Base-by-base conservation (phyloP, 352 stramenopile genomes). In the Phytophthora vignae region DNA sequence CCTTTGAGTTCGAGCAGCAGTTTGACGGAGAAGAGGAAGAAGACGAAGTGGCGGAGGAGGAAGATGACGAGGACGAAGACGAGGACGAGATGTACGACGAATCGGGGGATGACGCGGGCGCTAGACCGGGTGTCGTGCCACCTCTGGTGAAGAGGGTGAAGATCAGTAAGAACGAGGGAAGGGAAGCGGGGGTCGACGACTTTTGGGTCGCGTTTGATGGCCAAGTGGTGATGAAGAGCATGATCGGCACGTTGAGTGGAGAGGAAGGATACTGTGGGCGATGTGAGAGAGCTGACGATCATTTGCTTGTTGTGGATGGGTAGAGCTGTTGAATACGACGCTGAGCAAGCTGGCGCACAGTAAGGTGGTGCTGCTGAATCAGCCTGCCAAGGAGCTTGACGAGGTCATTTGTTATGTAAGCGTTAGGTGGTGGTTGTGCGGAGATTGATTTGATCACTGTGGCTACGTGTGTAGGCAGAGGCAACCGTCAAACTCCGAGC, bases 251-350 rank as follows among this genome's bases (percentile, higher is more conserved):
- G 17, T 58, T 42, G 4, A 17, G 36, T 42, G 17, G 12, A 33
- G 29, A 33, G 29, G 29, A 9, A 9, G 29, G 25, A 29, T 1
- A 29, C 36, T 42, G 12, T 42, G 12, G 10, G 36, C 17, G 36
- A 11, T 42, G 36, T 17, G 17, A 36, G 46, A 54, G 14, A 12
- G 44, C 5, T 38, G 2, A 58, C n/a, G 55, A 2, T 44, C 55
- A 40, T 22, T 44, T 64, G 55, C 19, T 64, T 14, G 53, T 53
- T 29, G 25, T 29, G 25, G 6, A 15, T 49, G 42, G 42, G 2
- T 69, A 92, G 85, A 90, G 52, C 67, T 92, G n/a, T 74, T 92
- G n/a, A 92, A 92, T 66, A 91, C 83, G 29, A 88, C 82, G 4
- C 54, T 90, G 25, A 87, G 76, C 36, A 92, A 92, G 53, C 56